Conservation (phyloP, 129 eudicot species). For the Glebionis coronaria region DNA sequence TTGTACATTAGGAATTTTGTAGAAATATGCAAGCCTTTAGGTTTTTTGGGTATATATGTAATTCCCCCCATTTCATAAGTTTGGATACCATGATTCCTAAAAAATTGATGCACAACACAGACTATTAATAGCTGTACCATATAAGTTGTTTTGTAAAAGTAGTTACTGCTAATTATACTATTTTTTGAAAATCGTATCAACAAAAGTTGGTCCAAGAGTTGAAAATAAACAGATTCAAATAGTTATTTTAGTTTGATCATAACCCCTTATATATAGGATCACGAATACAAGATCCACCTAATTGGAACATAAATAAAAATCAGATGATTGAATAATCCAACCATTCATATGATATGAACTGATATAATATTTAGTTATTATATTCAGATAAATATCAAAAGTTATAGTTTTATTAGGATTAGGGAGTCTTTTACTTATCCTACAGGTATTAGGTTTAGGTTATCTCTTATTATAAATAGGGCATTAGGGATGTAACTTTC, state of each 20-base stretch:
- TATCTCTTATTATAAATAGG: too few species aligned
- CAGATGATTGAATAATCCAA: not conserved
- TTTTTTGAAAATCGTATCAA: not conserved
- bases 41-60: too few species aligned
- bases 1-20: too few species aligned
- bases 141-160: not conserved
- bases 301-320: conserved; percentile 5
- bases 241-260: conserved; percentile 9
- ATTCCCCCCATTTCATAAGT: too few species aligned
- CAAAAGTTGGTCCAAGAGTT: not conserved
- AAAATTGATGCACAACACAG: conserved; percentile 1
- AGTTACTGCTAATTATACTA: not conserved
- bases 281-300: not conserved
- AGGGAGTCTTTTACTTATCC: too few species aligned
- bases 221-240: conserved; percentile 1
- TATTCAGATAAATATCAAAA: too few species aligned
- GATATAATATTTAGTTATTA: too few species aligned
- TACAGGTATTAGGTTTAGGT: too few species aligned
- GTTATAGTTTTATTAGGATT: too few species aligned
- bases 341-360: too few species aligned
- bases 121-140: not conserved
- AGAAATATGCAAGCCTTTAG: too few species aligned
- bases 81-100: conserved; percentile 1
- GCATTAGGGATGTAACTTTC: too few species aligned
- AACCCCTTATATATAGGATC: not conserved